Percentiles rank a stretch among this genome's conserved stretches.
Evolutionary conservation across 1,284 basidiomycete genomes (phyloP).

Genomic region (Phellinidium pouzarii): DNA sequence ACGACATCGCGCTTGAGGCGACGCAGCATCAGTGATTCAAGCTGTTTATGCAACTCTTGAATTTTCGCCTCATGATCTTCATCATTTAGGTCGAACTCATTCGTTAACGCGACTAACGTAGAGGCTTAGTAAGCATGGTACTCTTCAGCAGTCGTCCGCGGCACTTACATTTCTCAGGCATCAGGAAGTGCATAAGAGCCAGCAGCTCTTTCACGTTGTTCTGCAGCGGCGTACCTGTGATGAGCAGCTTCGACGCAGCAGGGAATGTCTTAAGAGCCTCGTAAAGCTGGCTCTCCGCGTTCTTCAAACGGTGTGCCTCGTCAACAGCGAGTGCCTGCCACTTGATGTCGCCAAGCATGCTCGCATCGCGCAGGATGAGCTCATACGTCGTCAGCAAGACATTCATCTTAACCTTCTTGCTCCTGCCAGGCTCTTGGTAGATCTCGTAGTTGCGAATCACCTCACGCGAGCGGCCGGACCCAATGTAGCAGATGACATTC

Average conservation of each 20-base stretch:
- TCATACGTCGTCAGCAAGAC: conserved; percentile 98
- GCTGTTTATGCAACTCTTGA: conserved; percentile 88
- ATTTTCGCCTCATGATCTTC: conserved; percentile 93
- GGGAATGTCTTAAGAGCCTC: conserved; percentile 89
- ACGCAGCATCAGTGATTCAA: conserved; percentile 92
- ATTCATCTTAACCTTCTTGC: conserved; percentile 92
- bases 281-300: conserved; percentile 95
- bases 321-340: conserved; percentile 97
- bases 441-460: conserved; percentile 94
- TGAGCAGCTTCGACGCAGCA: conserved; percentile 88
- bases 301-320: conserved; percentile 98
- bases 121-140: conserved; percentile 17
- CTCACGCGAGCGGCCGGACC: conserved; percentile 81
- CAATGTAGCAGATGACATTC: conserved; percentile 96
- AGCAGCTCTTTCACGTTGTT: conserved; percentile 99
- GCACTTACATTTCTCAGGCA: conserved; percentile 90
- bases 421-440: conserved; percentile 48
- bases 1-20: conserved; percentile 97
- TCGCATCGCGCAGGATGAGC: conserved; percentile 86
- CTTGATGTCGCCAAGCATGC: conserved; percentile 88
- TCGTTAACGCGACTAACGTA: conserved; percentile 65
- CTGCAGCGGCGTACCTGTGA: conserved; percentile 97
- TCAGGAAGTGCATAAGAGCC: conserved; percentile 97
- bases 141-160: conserved; percentile 6
- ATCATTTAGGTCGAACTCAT: conserved; percentile 93